These are phyloP conservation scores for Fusarium poae DNA, from an alignment of 2,329 filamentous ascomycete genomes.

Conservation along the genomic window DNA sequence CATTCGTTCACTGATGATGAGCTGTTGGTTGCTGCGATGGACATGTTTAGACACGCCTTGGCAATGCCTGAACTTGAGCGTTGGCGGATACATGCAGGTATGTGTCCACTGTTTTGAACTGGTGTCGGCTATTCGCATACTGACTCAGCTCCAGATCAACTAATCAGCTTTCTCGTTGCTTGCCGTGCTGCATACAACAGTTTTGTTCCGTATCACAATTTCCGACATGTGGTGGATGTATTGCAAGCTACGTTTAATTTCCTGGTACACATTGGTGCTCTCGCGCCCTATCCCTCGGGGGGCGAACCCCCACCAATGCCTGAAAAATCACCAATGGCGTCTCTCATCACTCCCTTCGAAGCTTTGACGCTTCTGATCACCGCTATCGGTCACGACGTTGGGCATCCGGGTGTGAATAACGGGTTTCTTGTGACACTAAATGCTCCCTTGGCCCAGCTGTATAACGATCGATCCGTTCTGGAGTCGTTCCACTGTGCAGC, in stretches of 20 bases:
- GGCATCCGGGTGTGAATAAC: slow-evolving; percentile 98
- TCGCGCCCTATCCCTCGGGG: slow-evolving; percentile 73
- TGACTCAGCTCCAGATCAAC: slow-evolving; percentile 72
- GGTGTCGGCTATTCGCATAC: slow-evolving; percentile 45
- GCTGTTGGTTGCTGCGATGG: slow-evolving; percentile 83
- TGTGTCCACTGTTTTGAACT: slow-evolving; percentile 51
- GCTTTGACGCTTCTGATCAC: slow-evolving; percentile 90
- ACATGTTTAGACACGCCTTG: slow-evolving; percentile 92
- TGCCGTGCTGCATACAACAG: slow-evolving; percentile 95
- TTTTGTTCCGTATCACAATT: slow-evolving; percentile 98
- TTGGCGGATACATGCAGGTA: slow-evolving; percentile 84
- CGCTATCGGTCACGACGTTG: slow-evolving; percentile 98
- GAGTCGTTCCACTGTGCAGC: slow-evolving; percentile 98
- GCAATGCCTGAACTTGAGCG: slow-evolving; percentile 82
- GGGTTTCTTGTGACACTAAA: slow-evolving; percentile 94
- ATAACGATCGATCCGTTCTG: slow-evolving; percentile 96
- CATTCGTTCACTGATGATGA: slow-evolving; percentile 93
- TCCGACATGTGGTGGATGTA: slow-evolving; percentile 96
- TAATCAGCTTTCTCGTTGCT: slow-evolving; percentile 87
- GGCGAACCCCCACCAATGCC: slow-evolving; percentile 49
- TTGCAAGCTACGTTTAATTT: slow-evolving; percentile 94
- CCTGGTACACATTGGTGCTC: slow-evolving; percentile 80
- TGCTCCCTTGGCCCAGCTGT: slow-evolving; percentile 91
- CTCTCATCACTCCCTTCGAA: slow-evolving; percentile 86
- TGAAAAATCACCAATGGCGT: slow-evolving; percentile 74